Evolutionary conservation across 495 filamentous ascomycete genomes (phyloP).

Genomic region (Chaetomium cochliodes): DNA sequence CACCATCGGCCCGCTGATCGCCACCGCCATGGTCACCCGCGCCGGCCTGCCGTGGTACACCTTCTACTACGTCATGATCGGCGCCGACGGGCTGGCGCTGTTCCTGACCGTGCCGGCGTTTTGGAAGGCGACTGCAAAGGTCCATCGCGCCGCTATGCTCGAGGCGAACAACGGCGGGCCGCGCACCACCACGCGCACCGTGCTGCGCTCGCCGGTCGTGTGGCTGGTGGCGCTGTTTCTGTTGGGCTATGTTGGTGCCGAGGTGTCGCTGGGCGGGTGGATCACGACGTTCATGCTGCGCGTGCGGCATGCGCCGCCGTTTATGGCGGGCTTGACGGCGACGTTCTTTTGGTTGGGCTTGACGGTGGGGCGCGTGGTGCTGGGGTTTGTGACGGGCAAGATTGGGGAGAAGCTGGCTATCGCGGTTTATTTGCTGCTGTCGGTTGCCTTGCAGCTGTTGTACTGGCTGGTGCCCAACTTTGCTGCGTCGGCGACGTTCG

Average conservation of each 20-base stretch:
- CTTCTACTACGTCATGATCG: conserved; percentile 67
- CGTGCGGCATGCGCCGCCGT: conserved; percentile 68
- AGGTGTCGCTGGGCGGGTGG: conserved; percentile 85
- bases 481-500: conserved; percentile 68
- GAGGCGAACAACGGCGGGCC: conserved; percentile 26
- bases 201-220: conserved; percentile 50
- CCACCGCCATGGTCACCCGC: conserved; percentile 67
- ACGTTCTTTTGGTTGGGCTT: conserved; percentile 85
- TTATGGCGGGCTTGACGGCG: conserved; percentile 72
- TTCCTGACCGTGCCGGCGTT: conserved; percentile 56
- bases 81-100: conserved; percentile 57
- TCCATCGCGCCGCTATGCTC: conserved; percentile 57
- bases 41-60: conserved; percentile 58
- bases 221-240: conserved; percentile 79
- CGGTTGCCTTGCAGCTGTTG: conserved; percentile 68
- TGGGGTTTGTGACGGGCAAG: conserved; percentile 65
- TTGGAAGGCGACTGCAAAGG: conserved; percentile 62
- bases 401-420: conserved; percentile 72
- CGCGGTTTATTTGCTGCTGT: conserved; percentile 59
- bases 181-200: conserved; percentile 39
- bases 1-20: conserved; percentile 71
- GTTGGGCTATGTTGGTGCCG: conserved; percentile 77
- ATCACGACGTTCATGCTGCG: conserved; percentile 81
- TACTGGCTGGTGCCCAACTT: conserved; percentile 83
- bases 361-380: conserved; percentile 68